Percentiles rank a stretch among this genome's conserved stretches.
Evolutionary conservation across 257 asterid genomes (phyloP).

Genomic region (Solanum sitiens): DNA sequence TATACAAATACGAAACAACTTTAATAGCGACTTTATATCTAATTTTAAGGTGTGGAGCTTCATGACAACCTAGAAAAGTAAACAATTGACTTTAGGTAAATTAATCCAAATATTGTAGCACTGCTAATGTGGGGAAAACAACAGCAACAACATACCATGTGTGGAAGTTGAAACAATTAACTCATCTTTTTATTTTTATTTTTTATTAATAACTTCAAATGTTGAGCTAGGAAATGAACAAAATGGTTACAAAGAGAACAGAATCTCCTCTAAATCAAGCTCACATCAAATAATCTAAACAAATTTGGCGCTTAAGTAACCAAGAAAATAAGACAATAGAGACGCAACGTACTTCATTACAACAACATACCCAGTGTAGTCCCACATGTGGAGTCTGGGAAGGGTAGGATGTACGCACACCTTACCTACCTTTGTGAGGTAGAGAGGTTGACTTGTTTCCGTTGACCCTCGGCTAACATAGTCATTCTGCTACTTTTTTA

Average conservation of each 20-base stretch:
- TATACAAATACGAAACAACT: no score
- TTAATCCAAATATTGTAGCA: not conserved
- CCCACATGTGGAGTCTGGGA: not conserved
- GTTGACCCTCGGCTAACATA: not conserved
- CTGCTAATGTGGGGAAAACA: not conserved
- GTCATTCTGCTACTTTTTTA: not conserved
- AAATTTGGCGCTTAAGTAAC: not conserved
- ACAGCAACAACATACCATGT: not conserved
- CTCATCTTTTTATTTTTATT: not conserved
- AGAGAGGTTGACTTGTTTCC: not conserved
- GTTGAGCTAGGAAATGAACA: not conserved
- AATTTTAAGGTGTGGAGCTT: not conserved
- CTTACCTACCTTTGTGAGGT: not conserved
- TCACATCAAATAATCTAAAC: not conserved
- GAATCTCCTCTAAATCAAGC: not conserved
- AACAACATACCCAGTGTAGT: not conserved
- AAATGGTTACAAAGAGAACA: not conserved
- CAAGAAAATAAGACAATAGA: not conserved
- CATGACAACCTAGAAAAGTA: not conserved
- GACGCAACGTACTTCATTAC: not conserved
- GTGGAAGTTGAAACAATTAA: not conserved
- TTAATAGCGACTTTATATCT: no score
- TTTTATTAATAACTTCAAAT: not conserved
- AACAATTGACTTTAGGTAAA: not conserved
- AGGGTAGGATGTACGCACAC: not conserved